Conservation (phyloP, 2,329 filamentous ascomycete species). For the Pleurostoma richardsiae region DNA sequence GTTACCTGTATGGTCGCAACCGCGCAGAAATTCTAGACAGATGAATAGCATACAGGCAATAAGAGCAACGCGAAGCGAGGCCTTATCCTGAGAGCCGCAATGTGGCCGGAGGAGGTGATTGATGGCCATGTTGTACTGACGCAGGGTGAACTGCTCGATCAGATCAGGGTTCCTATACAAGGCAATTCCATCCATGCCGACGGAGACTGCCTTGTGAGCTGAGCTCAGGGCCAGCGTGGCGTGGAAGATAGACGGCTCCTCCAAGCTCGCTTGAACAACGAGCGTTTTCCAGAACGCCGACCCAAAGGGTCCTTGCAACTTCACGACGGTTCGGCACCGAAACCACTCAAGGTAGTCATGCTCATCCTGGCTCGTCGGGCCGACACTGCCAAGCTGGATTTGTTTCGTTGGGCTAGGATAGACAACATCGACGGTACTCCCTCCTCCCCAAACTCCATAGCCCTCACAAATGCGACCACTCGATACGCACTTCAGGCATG, state of each 20-base stretch:
- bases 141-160: conserved; percentile 19
- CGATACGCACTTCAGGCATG: conserved; percentile 12
- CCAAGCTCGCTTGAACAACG: conserved; percentile 26
- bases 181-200: conserved; percentile 2
- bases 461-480: conserved; percentile 16
- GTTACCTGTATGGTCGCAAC: conserved; percentile 28
- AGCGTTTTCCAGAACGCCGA: conserved; percentile 31
- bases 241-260: conserved; percentile 33
- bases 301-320: conserved; percentile 28
- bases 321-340: conserved; percentile 25
- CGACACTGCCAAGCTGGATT: neutral
- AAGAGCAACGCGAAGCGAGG: conserved; percentile 28
- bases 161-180: conserved; percentile 1
- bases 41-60: conserved; percentile 30
- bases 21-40: conserved; percentile 26
- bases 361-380: conserved; percentile 19
- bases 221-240: conserved; percentile 31
- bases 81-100: conserved; percentile 15
- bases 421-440: conserved; percentile 2
- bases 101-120: conserved; percentile 27
- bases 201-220: conserved; percentile 16
- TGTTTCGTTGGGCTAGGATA: neutral
- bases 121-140: conserved; percentile 32
- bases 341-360: conserved; percentile 36
- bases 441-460: conserved; percentile 15